These are phyloP conservation scores for Agaricus blazei DNA, from an alignment of 768 basidiomycete genomes.

Conservation along the genomic window DNA sequence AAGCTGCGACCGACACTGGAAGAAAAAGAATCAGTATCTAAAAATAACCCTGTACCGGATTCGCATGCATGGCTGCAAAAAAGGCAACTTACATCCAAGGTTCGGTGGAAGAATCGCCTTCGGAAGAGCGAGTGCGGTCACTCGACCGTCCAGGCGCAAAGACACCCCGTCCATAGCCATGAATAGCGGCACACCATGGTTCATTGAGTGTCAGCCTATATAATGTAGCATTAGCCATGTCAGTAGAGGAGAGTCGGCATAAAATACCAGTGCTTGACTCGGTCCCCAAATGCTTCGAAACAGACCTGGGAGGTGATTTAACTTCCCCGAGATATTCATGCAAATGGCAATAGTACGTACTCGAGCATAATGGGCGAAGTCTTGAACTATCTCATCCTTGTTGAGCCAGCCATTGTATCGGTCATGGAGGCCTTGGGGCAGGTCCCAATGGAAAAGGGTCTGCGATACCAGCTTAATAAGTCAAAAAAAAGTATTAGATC, in stretches of 20 bases:
- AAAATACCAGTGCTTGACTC: constrained; percentile 66
- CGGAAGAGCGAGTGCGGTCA: constrained; percentile 52
- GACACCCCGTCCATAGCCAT: constrained; percentile 67
- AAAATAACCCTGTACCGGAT: background rate
- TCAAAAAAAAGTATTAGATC: background rate
- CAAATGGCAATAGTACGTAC: constrained; percentile 25
- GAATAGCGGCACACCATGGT: constrained; percentile 65
- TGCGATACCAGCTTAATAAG: constrained; percentile 17
- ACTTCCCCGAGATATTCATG: constrained; percentile 10
- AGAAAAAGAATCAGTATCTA: constrained; percentile 7
- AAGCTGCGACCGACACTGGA: constrained; percentile 60
- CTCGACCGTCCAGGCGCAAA: constrained; percentile 71
- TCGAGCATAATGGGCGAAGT: constrained; percentile 57
- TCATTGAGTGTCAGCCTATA: constrained; percentile 71
- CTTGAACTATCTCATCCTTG: constrained; percentile 63
- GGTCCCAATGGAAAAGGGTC: constrained; percentile 78
- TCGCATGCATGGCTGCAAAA: background rate
- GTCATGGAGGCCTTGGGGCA: constrained; percentile 70
- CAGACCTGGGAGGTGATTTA: constrained; percentile 42
- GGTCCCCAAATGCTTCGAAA: constrained; percentile 70
- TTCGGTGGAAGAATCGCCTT: constrained; percentile 61
- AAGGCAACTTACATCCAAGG: constrained; percentile 57
- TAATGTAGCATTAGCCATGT: constrained; percentile 10
- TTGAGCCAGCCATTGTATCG: constrained; percentile 74
- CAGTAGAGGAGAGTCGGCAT: constrained; percentile 13